These are phyloP conservation scores for Stereocaulon alpinum DNA, from an alignment of 495 filamentous ascomycete genomes.

Conservation along the genomic window DNA sequence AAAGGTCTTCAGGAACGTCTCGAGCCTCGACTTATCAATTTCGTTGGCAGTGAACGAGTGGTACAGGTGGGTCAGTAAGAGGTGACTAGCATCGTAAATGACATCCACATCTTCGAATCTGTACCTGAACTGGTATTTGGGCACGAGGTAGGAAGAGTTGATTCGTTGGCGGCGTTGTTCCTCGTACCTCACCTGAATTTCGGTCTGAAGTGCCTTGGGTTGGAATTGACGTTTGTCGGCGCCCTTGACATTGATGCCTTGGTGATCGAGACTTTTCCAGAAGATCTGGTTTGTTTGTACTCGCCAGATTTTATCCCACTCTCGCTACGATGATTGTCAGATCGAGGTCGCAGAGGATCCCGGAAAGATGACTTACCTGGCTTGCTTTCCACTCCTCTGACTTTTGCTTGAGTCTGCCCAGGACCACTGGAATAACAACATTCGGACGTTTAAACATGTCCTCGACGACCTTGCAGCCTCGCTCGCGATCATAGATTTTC, in stretches of 20 bases:
- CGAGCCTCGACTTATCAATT: conserved; percentile 63
- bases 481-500: conserved; percentile 91
- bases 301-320: conserved; percentile 99
- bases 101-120: conserved; percentile 67
- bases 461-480: conserved; percentile 68
- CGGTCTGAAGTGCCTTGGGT: conserved; percentile 71
- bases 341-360: neutral
- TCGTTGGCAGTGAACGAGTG: conserved; percentile 54
- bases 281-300: conserved; percentile 85
- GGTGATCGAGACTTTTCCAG: conserved; percentile 91
- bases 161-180: conserved; percentile 61
- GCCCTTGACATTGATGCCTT: conserved; percentile 73
- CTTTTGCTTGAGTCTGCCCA: conserved; percentile 82
- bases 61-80: conserved; percentile 68
- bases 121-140: conserved; percentile 63
- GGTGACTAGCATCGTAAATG: conserved; percentile 65
- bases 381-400: conserved; percentile 94
- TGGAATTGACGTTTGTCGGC: conserved; percentile 84
- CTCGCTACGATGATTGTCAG: conserved; percentile 46
- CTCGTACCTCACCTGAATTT: conserved; percentile 80
- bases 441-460: conserved; percentile 74
- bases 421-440: conserved; percentile 72
- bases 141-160: conserved; percentile 44
- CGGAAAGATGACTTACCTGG: conserved; percentile 36
- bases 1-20: conserved; percentile 79